Conservation (phyloP, 2,329 filamentous ascomycete genomes). For the Blastomyces emzantsi region DNA sequence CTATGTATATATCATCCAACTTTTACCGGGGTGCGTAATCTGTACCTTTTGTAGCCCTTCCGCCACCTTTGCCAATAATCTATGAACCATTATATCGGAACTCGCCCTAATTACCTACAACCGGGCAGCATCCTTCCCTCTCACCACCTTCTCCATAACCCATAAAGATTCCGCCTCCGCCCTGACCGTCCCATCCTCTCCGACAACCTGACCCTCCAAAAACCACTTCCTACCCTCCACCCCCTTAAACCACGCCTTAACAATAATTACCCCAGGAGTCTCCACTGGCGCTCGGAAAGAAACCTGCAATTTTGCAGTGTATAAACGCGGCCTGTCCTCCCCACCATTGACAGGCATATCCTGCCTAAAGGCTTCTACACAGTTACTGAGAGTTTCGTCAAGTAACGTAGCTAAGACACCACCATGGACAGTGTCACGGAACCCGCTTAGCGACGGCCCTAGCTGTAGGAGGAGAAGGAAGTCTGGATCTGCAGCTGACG, state of each 20-base stretch:
- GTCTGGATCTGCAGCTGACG: constrained; percentile 8
- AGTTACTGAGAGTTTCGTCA: constrained; percentile 60
- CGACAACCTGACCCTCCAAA: constrained; percentile 81
- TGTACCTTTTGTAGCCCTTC: not conserved
- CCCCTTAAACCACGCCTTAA: constrained; percentile 70
- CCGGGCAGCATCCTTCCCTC: not conserved
- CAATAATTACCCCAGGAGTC: constrained; percentile 65
- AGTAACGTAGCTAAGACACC: constrained; percentile 18
- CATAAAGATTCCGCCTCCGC: constrained; percentile 82
- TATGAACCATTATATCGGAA: not conserved
- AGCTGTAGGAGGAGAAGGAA: constrained; percentile 16
- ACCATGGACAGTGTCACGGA: constrained; percentile 15
- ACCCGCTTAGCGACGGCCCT: constrained; percentile 15
- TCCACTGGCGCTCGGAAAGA: constrained; percentile 76
- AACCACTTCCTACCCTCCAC: constrained; percentile 91
- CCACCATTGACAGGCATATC: not conserved
- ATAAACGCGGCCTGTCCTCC: not conserved
- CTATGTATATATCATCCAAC: not conserved
- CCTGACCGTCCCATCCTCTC: constrained; percentile 56
- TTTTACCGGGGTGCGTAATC: not conserved
- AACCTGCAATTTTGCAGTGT: constrained; percentile 69
- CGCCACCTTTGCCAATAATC: not conserved
- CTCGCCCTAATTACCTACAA: not conserved
- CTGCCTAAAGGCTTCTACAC: constrained; percentile 41
- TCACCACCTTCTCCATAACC: not conserved